Percentiles rank a stretch among this genome's conserved stretches.
phyloP scores from a whole-genome alignment of 768 basidiomycete genomes.

The Terana coerulea region DNA sequence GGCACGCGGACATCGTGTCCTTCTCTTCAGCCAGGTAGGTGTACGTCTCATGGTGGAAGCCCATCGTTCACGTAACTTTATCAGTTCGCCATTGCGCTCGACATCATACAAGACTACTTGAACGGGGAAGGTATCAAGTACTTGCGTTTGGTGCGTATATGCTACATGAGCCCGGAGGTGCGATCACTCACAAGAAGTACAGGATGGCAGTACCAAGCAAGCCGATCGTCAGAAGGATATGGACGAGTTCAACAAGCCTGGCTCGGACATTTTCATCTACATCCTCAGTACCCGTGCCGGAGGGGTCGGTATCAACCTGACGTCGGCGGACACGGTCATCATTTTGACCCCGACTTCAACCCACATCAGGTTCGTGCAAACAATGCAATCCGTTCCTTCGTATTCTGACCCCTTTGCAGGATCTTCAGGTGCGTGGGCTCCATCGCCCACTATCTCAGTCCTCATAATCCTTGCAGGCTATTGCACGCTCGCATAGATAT shows the following conservation, averaged over 20 bases:
- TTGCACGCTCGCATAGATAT: slow-evolving; percentile 90
- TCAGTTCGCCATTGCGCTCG: slow-evolving; percentile 84
- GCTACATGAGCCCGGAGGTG: not conserved
- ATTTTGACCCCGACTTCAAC: slow-evolving; percentile 98
- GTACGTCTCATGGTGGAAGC: not conserved
- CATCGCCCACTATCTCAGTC: not conserved
- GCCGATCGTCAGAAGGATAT: slow-evolving; percentile 87
- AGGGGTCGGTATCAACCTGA: slow-evolving; percentile 87
- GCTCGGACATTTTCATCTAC: slow-evolving; percentile 88
- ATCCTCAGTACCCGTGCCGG: slow-evolving; percentile 91
- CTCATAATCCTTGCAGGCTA: slow-evolving; percentile 58
- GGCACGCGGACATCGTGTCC: slow-evolving; percentile 80
- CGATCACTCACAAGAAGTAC: not conserved
- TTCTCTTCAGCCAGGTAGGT: slow-evolving; percentile 87
- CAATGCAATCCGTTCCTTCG: slow-evolving; percentile 5
- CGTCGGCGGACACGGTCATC: slow-evolving; percentile 91
- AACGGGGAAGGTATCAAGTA: slow-evolving; percentile 76
- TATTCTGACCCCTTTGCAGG: slow-evolving; percentile 39
- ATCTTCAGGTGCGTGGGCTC: slow-evolving; percentile 70
- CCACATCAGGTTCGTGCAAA: slow-evolving; percentile 73
- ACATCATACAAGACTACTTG: slow-evolving; percentile 88
- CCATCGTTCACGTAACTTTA: not conserved
- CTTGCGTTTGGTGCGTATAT: slow-evolving; percentile 60
- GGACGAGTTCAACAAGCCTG: slow-evolving; percentile 89
- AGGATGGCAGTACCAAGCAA: slow-evolving; percentile 91